These are phyloP conservation scores for Gracilaria vermiculophylla DNA, from an alignment of 23 red algal species.

Conservation along the genomic window DNA sequence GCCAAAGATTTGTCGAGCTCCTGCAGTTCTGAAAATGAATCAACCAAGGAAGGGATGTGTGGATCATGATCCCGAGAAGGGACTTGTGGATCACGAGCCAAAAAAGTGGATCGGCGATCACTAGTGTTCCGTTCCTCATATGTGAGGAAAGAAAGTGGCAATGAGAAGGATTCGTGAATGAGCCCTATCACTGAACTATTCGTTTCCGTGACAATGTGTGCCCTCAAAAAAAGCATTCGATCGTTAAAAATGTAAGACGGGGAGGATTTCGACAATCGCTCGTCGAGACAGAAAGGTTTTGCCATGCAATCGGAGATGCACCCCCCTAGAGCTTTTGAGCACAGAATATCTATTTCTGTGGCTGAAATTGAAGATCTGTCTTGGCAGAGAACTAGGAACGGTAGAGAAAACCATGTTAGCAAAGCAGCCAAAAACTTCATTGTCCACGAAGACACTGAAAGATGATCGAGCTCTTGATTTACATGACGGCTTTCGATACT, in stretches of 20 bases:
- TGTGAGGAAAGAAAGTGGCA: constrained; percentile 21
- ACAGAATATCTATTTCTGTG: constrained; percentile 9
- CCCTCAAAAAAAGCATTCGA: constrained; percentile 13
- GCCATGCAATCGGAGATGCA: constrained; percentile 16
- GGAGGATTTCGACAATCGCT: background rate
- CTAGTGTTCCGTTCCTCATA: no score
- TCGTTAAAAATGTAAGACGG: constrained; percentile 31
- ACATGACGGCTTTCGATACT: no score
- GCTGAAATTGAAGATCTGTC: background rate
- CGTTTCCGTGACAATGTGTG: background rate
- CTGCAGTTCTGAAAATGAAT: no score
- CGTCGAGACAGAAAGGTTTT: background rate
- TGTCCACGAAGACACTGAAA: no score
- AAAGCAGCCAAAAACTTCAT: no score
- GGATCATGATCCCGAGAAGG: no score
- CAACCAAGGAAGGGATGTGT: no score
- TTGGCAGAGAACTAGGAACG: background rate
- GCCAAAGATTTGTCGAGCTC: no score
- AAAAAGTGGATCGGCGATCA: background rate
- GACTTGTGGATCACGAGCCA: background rate
- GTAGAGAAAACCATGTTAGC: background rate
- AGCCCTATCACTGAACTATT: constrained; percentile 13
- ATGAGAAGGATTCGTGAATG: background rate
- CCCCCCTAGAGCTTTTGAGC: constrained; percentile 3
- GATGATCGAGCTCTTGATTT: no score